Conservation (phyloP, 1,284 basidiomycete genomes). For the Hemileia vastatrix region DNA sequence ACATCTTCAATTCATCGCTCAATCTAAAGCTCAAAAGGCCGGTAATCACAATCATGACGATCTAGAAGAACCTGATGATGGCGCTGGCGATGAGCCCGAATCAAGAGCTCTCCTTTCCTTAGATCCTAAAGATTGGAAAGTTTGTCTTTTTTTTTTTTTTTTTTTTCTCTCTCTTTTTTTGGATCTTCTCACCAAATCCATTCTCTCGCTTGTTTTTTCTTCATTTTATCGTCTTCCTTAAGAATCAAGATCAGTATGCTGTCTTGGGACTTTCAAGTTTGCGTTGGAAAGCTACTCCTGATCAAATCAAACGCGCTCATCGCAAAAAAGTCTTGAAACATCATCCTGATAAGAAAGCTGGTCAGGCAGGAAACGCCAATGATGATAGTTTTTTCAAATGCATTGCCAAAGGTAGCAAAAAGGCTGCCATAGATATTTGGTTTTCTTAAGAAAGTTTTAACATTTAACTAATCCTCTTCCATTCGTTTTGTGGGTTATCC, state of each 20-base stretch:
- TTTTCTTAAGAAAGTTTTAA: neutral
- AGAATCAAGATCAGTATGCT: slow-evolving; percentile 98
- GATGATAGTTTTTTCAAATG: slow-evolving; percentile 99
- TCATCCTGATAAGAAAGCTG: slow-evolving; percentile 97
- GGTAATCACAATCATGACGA: slow-evolving; percentile 53
- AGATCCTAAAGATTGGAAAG: slow-evolving; percentile 99
- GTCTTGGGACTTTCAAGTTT: slow-evolving; percentile 87
- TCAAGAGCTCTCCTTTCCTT: slow-evolving; percentile 58
- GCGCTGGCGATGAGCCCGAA: slow-evolving; percentile 87
- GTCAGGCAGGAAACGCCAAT: slow-evolving; percentile 61
- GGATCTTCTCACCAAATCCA: neutral
- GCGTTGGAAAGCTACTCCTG: slow-evolving; percentile 74
- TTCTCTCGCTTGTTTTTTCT: slow-evolving; percentile 15
- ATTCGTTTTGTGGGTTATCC: neutral
- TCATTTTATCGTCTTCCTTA: neutral
- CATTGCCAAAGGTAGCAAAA: slow-evolving; percentile 73
- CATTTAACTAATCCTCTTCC: neutral
- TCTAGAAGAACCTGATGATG: slow-evolving; percentile 60
- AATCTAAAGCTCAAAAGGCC: slow-evolving; percentile 47
- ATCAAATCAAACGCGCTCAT: slow-evolving; percentile 93
- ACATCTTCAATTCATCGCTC: slow-evolving; percentile 7
- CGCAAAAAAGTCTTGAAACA: slow-evolving; percentile 98
- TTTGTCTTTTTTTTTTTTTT: slow-evolving; percentile 42
- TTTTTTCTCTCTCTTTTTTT: neutral
- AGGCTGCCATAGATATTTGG: no score